Base-by-base conservation (phyloP, 1,284 basidiomycete genomes). In the Ganoderma sinense region DNA sequence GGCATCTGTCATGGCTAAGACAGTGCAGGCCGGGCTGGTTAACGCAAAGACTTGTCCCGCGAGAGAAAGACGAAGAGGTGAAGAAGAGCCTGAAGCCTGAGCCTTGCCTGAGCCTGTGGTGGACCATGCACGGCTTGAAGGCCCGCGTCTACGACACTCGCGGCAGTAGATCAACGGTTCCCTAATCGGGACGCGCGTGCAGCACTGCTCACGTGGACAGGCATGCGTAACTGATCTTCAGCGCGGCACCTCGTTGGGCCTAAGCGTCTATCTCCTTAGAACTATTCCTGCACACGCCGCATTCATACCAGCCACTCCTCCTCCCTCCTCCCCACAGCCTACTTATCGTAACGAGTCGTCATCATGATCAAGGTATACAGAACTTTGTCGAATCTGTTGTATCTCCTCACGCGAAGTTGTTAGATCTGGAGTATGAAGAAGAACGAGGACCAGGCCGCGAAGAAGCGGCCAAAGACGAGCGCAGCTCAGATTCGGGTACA, bases 351-450 rank as follows among this genome's bases (percentile, higher is more conserved):
- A 58, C 67, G 31, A 51, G 53, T 51, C 53, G 61, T 55, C 71
- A 64, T 73, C 75, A 91, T 91, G 89, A 87, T 91, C 73, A 90
- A 90, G 84, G 89, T 86, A 73, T 64, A 73, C 2, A 8, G 0
- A 6, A 5, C n/a, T 13, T n/a, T 64, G 18, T 18, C n/a, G 18
- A 36, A n/a, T 23, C 36, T 33, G 5, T 51, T 39, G 3, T 14
- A 26, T 63, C 60, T 29, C 59, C 55, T 62, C 23, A 41, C 36
- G 26, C 26, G 14, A 26, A 6, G 55, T 36, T 39, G 36, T 48
- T 76, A 98, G 97, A 97, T 98, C 78, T 98, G 97, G 94, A 95
- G 91, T 76, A 94, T 98, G 91, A 98, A 98, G 91, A 97, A 98
- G 91, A 94, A 91, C 77, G 94, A 97, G 85, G 94, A 97, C 80